A percentile compares a stretch with the other conserved stretches of the same genome.
phyloP scores from a whole-genome alignment of 441 rosid species.

The Bruguiera hainesii region DNA sequence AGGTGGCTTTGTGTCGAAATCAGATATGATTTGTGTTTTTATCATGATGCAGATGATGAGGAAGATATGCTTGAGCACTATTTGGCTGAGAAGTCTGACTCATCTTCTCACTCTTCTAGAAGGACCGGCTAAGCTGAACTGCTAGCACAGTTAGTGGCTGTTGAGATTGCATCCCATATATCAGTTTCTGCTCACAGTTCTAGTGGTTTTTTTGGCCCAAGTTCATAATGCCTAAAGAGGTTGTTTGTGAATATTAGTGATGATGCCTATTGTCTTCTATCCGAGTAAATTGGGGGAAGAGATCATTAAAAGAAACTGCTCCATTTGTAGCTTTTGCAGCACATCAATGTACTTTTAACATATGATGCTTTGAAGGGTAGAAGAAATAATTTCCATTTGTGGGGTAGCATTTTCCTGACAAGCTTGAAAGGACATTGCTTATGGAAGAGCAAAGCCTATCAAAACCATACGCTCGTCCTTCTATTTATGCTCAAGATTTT shows the following conservation, averaged over 20 bases:
- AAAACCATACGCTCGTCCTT: too few species aligned
- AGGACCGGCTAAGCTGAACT: conserved; percentile 30
- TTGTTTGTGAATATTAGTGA: conserved; percentile 6
- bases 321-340: not conserved
- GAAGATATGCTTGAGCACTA: conserved; percentile 96
- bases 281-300: not conserved
- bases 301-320: not conserved
- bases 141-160: not conserved
- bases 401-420: not conserved
- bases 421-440: too few species aligned
- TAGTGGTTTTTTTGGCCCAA: conserved; percentile 1
- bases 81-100: conserved; percentile 84
- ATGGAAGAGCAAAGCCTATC: too few species aligned
- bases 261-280: not conserved
- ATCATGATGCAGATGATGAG: conserved; percentile 63
- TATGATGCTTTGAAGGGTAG: not conserved
- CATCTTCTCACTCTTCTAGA: conserved; percentile 54
- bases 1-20: not conserved
- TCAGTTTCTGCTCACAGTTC: not conserved
- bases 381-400: not conserved
- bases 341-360: not conserved
- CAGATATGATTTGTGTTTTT: conserved; percentile 13
- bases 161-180: too few species aligned
- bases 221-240: not conserved
- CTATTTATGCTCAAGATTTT: too few species aligned